Conservation (phyloP, 768 basidiomycete species). For the Tylopilus plumbeoviolaceoides region DNA sequence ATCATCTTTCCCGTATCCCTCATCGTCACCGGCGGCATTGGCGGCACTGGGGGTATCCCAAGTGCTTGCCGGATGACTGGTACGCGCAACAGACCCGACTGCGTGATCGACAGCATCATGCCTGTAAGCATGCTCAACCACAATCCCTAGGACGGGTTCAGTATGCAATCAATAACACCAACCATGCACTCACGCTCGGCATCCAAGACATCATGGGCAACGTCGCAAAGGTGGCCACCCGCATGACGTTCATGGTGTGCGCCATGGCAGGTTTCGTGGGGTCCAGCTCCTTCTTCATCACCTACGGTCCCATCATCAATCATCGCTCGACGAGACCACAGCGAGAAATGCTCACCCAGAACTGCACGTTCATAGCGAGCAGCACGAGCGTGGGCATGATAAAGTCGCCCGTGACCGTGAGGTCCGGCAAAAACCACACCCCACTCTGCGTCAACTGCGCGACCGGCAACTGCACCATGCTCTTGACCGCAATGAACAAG, state of each 20-base stretch:
- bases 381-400: conserved; percentile 61
- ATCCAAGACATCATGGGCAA: conserved; percentile 54
- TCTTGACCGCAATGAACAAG: conserved; percentile 78
- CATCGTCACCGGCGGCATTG: conserved; percentile 26
- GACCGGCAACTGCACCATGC: conserved; percentile 67
- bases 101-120: conserved; percentile 41
- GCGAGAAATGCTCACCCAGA: conserved; percentile 47
- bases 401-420: conserved; percentile 78
- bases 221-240: conserved; percentile 49
- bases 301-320: conserved; percentile 21
- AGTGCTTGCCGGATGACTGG: conserved; percentile 39
- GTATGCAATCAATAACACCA: not conserved
- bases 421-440: conserved; percentile 65
- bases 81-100: conserved; percentile 43
- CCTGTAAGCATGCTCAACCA: conserved; percentile 56
- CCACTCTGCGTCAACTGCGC: conserved; percentile 77
- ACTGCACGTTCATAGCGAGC: conserved; percentile 62
- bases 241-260: conserved; percentile 67
- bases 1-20: conserved; percentile 21
- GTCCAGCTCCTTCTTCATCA: conserved; percentile 54
- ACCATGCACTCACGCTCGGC: conserved; percentile 54
- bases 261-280: conserved; percentile 48
- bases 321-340: not conserved
- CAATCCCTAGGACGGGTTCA: conserved; percentile 41
- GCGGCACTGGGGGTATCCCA: conserved; percentile 26